Evolutionary conservation across 345 rosid genomes (phyloP), one percentile per base, ranked within the genome.

Genomic region (Lumnitzera racemosa): DNA sequence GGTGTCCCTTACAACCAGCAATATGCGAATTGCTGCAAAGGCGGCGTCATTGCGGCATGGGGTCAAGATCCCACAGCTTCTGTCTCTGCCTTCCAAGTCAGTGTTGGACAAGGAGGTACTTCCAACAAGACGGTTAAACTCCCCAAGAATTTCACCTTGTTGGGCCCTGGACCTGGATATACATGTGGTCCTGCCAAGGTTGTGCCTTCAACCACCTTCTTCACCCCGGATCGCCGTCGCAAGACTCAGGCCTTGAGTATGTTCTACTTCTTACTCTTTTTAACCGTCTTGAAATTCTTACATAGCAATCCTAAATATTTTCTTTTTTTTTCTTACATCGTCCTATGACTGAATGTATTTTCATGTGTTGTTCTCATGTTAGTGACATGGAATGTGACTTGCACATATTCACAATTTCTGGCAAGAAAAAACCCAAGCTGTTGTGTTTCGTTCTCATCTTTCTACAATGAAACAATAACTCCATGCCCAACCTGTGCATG

Each of bases 311-410:
- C 2, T 13, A 62, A 46, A 13, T 20, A 11, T 24, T 24, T 25
- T 51, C 12, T 46, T 41, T 55, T 56, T 55, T 56, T 20, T 20
- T 20, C 23, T 17, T 13, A 1, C 23, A n/a, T 41, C 13, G 20
- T 24, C 10, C 52, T 47, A 36, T 24, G 43, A 13, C 23, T 14
- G 17, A 31, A 0, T 47, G 49, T 13, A 20, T 15, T 57, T 51
- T 31, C 31, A 25, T 15, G 15, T 49, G 62, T 25, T 54, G n/a
- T 54, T 16, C 43, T 7, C 43, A 36, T 36, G 7, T 75, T 84
- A 89, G 96, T 91, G 90, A 86, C 95, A 51, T 89, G 96, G 92
- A 91, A 89, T 53, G 96, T 87, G 47, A 87, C 89, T 43, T 91
- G 92, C 87, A 85, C 95, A 27, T 91, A 84, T 67, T 91, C 98